Conservation (phyloP, 2,329 filamentous ascomycete genomes). For the Aspergillus brasiliensis region DNA sequence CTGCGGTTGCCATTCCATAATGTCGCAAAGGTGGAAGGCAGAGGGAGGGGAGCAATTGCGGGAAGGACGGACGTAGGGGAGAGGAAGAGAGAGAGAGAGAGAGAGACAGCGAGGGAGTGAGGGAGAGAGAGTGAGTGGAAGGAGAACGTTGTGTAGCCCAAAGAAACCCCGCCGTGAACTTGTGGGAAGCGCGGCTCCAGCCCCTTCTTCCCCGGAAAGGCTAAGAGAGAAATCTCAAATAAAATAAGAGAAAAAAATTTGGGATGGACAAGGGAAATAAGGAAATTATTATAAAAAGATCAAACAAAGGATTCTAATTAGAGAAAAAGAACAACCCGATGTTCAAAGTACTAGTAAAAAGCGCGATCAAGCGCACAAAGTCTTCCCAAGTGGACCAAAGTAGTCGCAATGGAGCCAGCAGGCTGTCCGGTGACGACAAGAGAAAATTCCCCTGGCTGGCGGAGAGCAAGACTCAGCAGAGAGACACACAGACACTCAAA, state of each 20-base stretch:
- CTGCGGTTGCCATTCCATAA: slow-evolving; percentile 91
- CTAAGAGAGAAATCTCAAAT: neutral
- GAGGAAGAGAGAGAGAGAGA: slow-evolving; percentile 5
- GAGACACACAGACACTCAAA: neutral
- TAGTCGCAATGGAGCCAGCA: neutral
- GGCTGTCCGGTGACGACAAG: slow-evolving; percentile 1
- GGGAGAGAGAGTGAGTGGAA: slow-evolving; percentile 9
- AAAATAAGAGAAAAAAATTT: slow-evolving; percentile 1
- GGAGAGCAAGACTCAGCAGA: neutral
- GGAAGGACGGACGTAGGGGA: slow-evolving; percentile 13
- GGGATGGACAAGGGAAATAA: neutral
- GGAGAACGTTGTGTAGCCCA: slow-evolving; percentile 19
- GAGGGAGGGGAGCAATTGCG: slow-evolving; percentile 10
- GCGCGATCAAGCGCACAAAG: neutral
- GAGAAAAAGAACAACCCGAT: neutral
- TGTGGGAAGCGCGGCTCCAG: slow-evolving; percentile 20
- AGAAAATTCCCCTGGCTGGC: neutral
- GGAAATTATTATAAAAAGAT: neutral
- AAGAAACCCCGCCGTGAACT: slow-evolving; percentile 25
- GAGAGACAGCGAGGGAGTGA: slow-evolving; percentile 11
- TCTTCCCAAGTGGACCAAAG: neutral
- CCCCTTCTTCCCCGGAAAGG: slow-evolving; percentile 16
- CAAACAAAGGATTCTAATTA: neutral
- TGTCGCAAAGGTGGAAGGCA: slow-evolving; percentile 9
- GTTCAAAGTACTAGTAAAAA: neutral